A percentile compares a stretch with the other conserved stretches of the same genome.
These are phyloP conservation scores for Phoma sp. DNA, from an alignment of 2,329 filamentous ascomycete genomes.

Conservation along the genomic window DNA sequence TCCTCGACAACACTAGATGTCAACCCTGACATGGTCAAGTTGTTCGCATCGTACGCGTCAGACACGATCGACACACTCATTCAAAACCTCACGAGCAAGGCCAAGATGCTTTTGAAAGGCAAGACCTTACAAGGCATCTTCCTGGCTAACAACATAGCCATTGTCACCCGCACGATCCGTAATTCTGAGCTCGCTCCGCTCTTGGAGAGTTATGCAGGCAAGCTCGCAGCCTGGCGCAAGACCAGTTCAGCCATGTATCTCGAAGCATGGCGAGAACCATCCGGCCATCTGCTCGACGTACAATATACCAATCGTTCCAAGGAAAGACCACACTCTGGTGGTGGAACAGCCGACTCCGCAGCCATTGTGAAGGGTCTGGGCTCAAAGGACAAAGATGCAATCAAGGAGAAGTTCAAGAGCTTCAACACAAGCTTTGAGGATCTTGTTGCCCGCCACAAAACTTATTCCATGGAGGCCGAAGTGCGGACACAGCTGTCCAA, in stretches of 20 bases:
- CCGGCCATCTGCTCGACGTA: slow-evolving; percentile 81
- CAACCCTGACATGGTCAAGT: slow-evolving; percentile 82
- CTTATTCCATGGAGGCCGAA: slow-evolving; percentile 87
- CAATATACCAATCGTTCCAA: slow-evolving; percentile 80
- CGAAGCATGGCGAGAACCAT: slow-evolving; percentile 87
- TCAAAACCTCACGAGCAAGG: slow-evolving; percentile 75
- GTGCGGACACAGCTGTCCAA: slow-evolving; percentile 79
- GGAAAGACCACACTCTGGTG: slow-evolving; percentile 69
- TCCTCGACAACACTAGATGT: slow-evolving; percentile 77
- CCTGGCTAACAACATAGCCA: slow-evolving; percentile 82
- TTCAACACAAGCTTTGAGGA: slow-evolving; percentile 95
- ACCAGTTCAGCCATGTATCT: slow-evolving; percentile 82
- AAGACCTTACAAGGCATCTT: slow-evolving; percentile 87
- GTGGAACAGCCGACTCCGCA: slow-evolving; percentile 69
- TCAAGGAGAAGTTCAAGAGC: slow-evolving; percentile 92
- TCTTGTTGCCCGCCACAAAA: slow-evolving; percentile 80
- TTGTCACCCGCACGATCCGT: slow-evolving; percentile 84
- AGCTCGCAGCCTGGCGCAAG: slow-evolving; percentile 86
- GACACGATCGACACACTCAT: slow-evolving; percentile 88
- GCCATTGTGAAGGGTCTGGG: slow-evolving; percentile 82
- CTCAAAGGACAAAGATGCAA: slow-evolving; percentile 92
- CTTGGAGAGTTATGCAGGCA: slow-evolving; percentile 66
- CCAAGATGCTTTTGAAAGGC: slow-evolving; percentile 70
- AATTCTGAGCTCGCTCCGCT: slow-evolving; percentile 79
- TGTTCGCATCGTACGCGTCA: slow-evolving; percentile 87